These are phyloP conservation scores for Chrysanthemum seticuspe DNA, from an alignment of 129 eudicot species.

Conservation along the genomic window DNA sequence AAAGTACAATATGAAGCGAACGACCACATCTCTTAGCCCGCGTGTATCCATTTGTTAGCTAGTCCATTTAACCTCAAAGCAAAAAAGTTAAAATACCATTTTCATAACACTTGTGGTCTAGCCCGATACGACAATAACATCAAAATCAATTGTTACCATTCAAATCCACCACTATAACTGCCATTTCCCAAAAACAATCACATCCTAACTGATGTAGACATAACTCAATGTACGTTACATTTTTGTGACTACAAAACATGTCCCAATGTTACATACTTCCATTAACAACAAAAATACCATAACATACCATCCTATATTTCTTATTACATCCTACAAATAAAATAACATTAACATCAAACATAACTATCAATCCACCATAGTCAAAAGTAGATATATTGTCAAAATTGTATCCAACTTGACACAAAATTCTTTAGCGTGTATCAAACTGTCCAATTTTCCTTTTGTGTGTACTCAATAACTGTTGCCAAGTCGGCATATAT, in stretches of 20 bases:
- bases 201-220: constrained; percentile 11
- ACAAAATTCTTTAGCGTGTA: no score
- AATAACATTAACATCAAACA: background rate
- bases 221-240: background rate
- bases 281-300: background rate
- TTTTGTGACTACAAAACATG: background rate
- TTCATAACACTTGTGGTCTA: background rate
- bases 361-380: background rate
- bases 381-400: no score
- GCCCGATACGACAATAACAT: constrained; percentile 15
- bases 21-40: background rate
- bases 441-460: no score
- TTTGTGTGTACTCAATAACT: no score
- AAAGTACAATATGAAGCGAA: background rate
- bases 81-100: background rate
- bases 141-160: constrained; percentile 14
- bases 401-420: background rate
- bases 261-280: background rate
- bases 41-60: background rate
- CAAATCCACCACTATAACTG: background rate
- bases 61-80: constrained; percentile 11
- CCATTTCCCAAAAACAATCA: background rate
- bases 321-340: constrained; percentile 13
- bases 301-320: background rate
- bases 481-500: no score